Base-by-base conservation (phyloP, 148 eudicot species). In the Camellia japonica region DNA sequence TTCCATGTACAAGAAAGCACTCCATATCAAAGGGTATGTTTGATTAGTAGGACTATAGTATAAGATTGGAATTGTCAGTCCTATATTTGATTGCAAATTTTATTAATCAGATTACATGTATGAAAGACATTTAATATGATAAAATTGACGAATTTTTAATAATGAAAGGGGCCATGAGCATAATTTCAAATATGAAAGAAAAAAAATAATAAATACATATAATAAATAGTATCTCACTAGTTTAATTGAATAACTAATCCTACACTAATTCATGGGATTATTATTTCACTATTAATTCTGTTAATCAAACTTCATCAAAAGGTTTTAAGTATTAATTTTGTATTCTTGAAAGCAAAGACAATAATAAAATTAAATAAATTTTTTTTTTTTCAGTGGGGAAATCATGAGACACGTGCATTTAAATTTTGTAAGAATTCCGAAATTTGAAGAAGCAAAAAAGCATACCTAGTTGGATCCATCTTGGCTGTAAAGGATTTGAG, bases 401-500 rank as follows among this genome's bases (percentile, higher is more conserved):
- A 70, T 44, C 12, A 44, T 5, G 5, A 13, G n/a, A 18, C 11
- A 1, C 5, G 38, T 30, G 38, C 38, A 30, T 30, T 30, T 30
- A 30, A 30, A 30, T 30, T 30, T 30, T 30, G 38, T 30, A 30
- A 30, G 52, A 70, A n/a, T 46, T 13, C 15, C 38, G n/a, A 19
- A 71, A 19, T 5, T 49, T 20, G 60, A 15, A 8, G 7, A 16
- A 49, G 52, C 52, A 11, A 51, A 49, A 38, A 44, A 55, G 59
- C 47, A 72, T 20, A 93, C 98, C 95, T 84, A 68, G 87, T 85
- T 5, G 98, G 98, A 85, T 93, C 98, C 98, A 93, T 93, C 75
- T 93, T 93, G 41, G 98, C 90, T 43, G 98, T 93, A 54, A 93
- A 85, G 15, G 98, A 93, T 87, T 93, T 93, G 63, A 93, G 90